Evolutionary conservation across 257 asterid species (phyloP).

Genomic region (Solanum lycopersicoides): DNA sequence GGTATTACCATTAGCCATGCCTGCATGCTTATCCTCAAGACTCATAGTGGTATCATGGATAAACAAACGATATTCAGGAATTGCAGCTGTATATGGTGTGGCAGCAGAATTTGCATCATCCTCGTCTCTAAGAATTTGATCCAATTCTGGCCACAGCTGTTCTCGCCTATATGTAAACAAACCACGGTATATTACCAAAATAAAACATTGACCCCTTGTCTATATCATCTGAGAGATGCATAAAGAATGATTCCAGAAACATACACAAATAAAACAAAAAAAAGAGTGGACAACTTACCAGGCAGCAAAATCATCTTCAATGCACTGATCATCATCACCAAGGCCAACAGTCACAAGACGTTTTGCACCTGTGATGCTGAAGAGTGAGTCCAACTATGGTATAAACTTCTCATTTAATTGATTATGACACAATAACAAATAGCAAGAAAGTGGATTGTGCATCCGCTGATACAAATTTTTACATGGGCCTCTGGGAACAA

Average conservation of each 20-base stretch:
- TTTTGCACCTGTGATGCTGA: constrained; percentile 42
- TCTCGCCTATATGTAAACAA: constrained; percentile 46
- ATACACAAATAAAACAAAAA: background rate
- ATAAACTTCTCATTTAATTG: background rate
- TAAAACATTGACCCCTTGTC: background rate
- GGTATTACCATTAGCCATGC: constrained; percentile 43
- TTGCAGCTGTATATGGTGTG: constrained; percentile 68
- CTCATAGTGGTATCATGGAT: constrained; percentile 31
- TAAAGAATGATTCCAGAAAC: background rate
- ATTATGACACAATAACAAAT: background rate
- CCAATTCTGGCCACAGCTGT: constrained; percentile 60
- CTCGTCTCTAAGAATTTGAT: constrained; percentile 41
- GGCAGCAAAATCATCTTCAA: constrained; percentile 70
- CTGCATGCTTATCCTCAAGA: constrained; percentile 25
- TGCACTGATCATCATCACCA: constrained; percentile 81
- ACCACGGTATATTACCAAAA: background rate
- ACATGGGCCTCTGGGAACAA: background rate
- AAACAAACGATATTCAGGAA: constrained; percentile 51
- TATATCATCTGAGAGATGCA: background rate
- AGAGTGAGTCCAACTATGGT: background rate
- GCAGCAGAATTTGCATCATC: constrained; percentile 34
- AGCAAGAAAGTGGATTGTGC: background rate
- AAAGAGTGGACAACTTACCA: constrained; percentile 31
- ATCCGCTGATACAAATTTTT: background rate
- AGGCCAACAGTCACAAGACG: constrained; percentile 51